Percentiles rank a stretch among this genome's conserved stretches.
Conservation (phyloP, 306 rosid genomes). For the Cicer arietinum region DNA sequence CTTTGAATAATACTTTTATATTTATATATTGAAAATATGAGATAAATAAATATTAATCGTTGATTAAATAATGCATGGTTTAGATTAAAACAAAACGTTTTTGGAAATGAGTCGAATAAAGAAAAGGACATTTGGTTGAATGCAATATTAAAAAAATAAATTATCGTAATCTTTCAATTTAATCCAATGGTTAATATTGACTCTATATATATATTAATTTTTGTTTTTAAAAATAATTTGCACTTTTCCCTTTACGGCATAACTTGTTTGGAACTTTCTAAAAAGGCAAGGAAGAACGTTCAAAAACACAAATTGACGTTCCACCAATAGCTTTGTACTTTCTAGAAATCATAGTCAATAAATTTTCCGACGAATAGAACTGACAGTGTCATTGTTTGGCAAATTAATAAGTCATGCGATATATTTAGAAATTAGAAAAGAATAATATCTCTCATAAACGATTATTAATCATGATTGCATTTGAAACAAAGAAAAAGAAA, state of each 20-base stretch:
- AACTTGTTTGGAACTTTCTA: neutral
- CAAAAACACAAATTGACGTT: conserved; percentile 11
- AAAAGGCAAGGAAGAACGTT: neutral
- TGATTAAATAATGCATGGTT: too few relatives aligned
- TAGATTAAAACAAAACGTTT: too few relatives aligned
- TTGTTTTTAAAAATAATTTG: neutral
- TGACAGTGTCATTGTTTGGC: neutral
- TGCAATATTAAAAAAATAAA: too few relatives aligned
- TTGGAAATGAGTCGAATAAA: too few relatives aligned
- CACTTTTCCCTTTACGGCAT: neutral
- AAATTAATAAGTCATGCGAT: neutral
- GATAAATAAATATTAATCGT: too few relatives aligned
- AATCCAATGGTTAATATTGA: too few relatives aligned
- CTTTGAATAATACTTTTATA: too few relatives aligned
- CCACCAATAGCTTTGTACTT: neutral
- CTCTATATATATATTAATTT: too few relatives aligned
- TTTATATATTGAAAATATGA: too few relatives aligned
- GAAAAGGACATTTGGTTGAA: too few relatives aligned
- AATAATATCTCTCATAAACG: too few relatives aligned
- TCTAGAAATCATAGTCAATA: neutral
- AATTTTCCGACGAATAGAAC: neutral
- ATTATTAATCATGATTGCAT: neutral
- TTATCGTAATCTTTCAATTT: too few relatives aligned
- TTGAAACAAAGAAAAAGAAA: neutral
- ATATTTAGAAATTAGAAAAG: neutral